Evolutionary conservation across 306 rosid species (phyloP), one percentile per base, ranked within the genome.

Genomic region (Begonia masoniana): DNA sequence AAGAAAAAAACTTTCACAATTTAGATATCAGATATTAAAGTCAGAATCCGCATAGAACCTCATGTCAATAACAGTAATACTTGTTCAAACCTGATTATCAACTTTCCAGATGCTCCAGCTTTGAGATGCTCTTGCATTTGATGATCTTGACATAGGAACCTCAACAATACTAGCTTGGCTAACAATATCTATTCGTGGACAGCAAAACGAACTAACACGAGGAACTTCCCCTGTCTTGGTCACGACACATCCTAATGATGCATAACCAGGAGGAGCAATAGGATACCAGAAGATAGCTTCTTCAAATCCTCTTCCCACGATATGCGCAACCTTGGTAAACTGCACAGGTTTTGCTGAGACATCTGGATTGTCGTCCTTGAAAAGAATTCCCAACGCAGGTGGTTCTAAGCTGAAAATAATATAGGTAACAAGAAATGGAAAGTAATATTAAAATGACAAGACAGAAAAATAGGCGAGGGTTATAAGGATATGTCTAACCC

Each of bases 61-160:
- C 15, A 45, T 3, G 15, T 13, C 13, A 45, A 45, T 45, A 45
- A n/a, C 15, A 14, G 3, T 11, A 11, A 45, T 12, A 45, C 49
- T 45, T 10, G 15, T n/a, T 10, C 5, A 45, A 47, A 69, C 74
- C 74, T 86, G 99, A 72, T 91, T 91, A 74, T 84, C 92, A 43
- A 91, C 88, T 86, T 77, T 86, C 99, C 99, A 91, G 62, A 91
- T 79, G 75, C 99, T 86, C 99, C 99, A 91, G 70, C 93, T 77
- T 56, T 86, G 92, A 55, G 88, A 81, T 47, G 81, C 74, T 64
- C 72, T 81, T 47, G 92, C 79, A 72, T 75, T 79, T 48, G 93
- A 77, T 73, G 96, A 83, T 66, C 81, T 77, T 53, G 96, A 91
- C 66, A 86, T 82, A 15, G 99, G 99, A 13, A 55, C 71, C 78